These are phyloP conservation scores for Hymenoscyphus scutula DNA, from an alignment of 2,329 filamentous ascomycete genomes.

Conservation along the genomic window DNA sequence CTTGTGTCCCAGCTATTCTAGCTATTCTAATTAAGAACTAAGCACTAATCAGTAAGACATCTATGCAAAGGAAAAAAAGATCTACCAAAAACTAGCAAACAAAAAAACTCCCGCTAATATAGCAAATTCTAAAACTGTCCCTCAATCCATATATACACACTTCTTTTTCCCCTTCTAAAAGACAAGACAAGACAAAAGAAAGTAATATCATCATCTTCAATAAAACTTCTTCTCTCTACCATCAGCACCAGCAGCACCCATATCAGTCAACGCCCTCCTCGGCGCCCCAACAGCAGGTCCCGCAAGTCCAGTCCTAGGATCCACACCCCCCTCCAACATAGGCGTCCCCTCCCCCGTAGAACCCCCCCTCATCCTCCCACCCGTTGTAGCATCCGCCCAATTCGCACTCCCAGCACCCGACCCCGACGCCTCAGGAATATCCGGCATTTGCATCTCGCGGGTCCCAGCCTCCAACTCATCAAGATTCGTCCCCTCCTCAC, in stretches of 20 bases:
- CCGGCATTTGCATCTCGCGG: constrained; percentile 37
- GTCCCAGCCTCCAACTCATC: constrained; percentile 34
- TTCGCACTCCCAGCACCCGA: constrained; percentile 18
- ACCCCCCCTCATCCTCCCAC: background rate
- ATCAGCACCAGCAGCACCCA: background rate
- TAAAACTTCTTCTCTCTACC: background rate
- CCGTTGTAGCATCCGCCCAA: constrained; percentile 12
- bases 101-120: constrained; percentile 4
- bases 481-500: constrained; percentile 29
- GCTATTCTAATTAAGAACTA: too few relatives aligned
- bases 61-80: too few relatives aligned
- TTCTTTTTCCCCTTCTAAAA: background rate
- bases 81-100: background rate
- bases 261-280: constrained; percentile 22
- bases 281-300: constrained; percentile 24
- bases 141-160: background rate
- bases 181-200: too few relatives aligned
- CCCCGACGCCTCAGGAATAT: constrained; percentile 41
- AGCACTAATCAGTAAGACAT: too few relatives aligned
- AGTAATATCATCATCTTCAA: background rate
- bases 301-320: constrained; percentile 35
- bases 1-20: too few relatives aligned
- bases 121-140: too few relatives aligned
- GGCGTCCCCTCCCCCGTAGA: constrained; percentile 7
- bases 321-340: constrained; percentile 22